These are phyloP conservation scores for Lindgomyces ingoldianus DNA, from an alignment of 495 filamentous ascomycete genomes.

Conservation along the genomic window DNA sequence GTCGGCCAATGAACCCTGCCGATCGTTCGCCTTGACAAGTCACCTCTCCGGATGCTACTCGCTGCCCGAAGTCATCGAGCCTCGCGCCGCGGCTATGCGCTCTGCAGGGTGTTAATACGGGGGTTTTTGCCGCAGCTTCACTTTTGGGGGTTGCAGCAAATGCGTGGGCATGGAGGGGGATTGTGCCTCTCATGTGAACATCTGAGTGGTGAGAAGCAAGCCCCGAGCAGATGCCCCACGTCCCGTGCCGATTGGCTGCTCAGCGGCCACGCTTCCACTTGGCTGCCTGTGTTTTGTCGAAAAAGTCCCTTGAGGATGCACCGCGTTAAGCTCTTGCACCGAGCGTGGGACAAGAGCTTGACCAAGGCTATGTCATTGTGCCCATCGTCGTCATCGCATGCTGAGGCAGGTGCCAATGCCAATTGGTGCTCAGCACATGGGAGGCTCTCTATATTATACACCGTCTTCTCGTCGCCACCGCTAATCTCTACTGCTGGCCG, in stretches of 20 bases:
- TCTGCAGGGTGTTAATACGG: neutral
- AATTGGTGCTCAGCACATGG: neutral
- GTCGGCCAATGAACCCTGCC: neutral
- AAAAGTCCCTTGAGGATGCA: neutral
- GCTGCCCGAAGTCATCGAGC: neutral
- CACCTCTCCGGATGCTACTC: neutral
- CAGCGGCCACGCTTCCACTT: neutral
- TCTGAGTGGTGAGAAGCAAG: neutral
- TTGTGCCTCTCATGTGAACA: neutral
- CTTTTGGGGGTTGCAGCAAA: neutral
- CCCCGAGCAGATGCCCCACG: neutral
- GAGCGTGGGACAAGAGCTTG: neutral
- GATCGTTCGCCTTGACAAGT: neutral
- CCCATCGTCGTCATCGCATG: too few species aligned
- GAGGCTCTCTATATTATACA: neutral
- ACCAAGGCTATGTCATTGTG: neutral
- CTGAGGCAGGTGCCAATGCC: too few species aligned
- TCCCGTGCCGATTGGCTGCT: neutral
- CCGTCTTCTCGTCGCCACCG: neutral
- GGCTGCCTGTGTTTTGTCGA: neutral
- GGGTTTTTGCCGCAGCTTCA: neutral
- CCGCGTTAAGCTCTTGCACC: neutral
- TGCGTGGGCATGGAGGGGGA: too few species aligned
- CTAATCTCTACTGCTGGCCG: slow-evolving; percentile 46
- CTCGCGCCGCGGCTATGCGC: neutral